These are phyloP conservation scores for Arthrobotrys conoides DNA, from an alignment of 2,329 filamentous ascomycete species.

Conservation along the genomic window DNA sequence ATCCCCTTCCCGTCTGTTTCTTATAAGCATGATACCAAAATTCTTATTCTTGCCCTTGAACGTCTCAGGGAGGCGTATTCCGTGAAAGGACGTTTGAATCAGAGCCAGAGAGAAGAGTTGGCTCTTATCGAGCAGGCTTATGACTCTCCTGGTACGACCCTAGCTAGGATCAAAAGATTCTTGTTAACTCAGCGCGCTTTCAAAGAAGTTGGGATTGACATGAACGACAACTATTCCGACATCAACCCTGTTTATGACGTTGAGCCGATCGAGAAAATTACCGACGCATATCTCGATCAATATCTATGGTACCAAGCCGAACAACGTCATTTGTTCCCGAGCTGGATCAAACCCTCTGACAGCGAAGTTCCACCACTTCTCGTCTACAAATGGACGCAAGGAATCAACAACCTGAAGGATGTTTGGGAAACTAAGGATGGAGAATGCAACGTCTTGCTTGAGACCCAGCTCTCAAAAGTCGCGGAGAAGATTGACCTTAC, in stretches of 20 bases:
- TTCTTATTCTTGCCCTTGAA: constrained; percentile 93
- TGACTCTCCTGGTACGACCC: constrained; percentile 93
- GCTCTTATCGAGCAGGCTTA: constrained; percentile 98
- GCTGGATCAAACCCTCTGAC: constrained; percentile 99
- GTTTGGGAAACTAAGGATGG: constrained; percentile 96
- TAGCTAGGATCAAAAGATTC: constrained; percentile 97
- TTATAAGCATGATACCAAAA: constrained; percentile 99
- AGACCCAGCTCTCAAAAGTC: constrained; percentile 98
- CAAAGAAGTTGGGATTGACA: constrained; percentile 99
- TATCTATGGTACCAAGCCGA: constrained; percentile 99
- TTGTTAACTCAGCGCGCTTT: constrained; percentile 96
- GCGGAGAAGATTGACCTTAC: constrained; percentile 99
- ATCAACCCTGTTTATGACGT: constrained; percentile 99
- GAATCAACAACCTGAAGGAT: constrained; percentile 96
- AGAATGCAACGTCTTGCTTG: constrained; percentile 98
- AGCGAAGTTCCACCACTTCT: constrained; percentile 95
- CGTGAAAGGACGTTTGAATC: constrained; percentile 95
- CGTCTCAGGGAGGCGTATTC: constrained; percentile 95
- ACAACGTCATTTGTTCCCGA: constrained; percentile 94
- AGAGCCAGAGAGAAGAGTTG: constrained; percentile 96
- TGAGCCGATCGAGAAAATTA: constrained; percentile 99
- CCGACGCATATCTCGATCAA: constrained; percentile 97
- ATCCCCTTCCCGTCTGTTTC: constrained; percentile 99
- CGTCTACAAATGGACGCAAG: constrained; percentile 99
- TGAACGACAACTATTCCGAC: constrained; percentile 99